Percentiles rank a stretch among this genome's conserved stretches.
These are phyloP conservation scores for Ceratobasidium sp. DNA, from an alignment of 1,284 basidiomycete genomes.

Conservation along the genomic window DNA sequence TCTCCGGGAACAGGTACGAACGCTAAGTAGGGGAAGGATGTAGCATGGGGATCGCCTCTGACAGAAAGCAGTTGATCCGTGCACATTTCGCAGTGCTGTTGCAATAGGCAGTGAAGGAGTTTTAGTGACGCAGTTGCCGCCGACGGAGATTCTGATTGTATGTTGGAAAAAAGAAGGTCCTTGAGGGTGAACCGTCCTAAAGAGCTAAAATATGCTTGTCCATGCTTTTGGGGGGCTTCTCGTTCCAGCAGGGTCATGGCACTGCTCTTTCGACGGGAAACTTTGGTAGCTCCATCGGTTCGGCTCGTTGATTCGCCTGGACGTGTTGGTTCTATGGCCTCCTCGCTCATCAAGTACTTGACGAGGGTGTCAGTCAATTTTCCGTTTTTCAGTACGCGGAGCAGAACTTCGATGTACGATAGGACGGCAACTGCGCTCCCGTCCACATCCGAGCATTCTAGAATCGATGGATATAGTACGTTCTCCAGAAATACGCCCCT, in stretches of 20 bases:
- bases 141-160: slow-evolving; percentile 68
- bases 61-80: slow-evolving; percentile 69
- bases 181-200: slow-evolving; percentile 88
- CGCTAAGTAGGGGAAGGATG: slow-evolving; percentile 71
- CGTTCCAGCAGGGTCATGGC: slow-evolving; percentile 84
- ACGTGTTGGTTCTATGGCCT: slow-evolving; percentile 60
- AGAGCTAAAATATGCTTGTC: slow-evolving; percentile 76
- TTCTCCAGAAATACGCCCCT: slow-evolving; percentile 90
- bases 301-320: slow-evolving; percentile 11
- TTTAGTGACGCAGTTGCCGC: slow-evolving; percentile 78
- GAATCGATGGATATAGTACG: slow-evolving; percentile 88
- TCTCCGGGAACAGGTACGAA: slow-evolving; percentile 50
- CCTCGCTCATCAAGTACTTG: slow-evolving; percentile 81
- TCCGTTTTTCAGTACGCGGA: slow-evolving; percentile 76
- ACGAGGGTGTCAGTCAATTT: slow-evolving; percentile 74
- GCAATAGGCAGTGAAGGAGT: slow-evolving; percentile 75
- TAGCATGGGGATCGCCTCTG: slow-evolving; percentile 71
- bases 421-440: slow-evolving; percentile 95
- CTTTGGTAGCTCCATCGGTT: slow-evolving; percentile 54
- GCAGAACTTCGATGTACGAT: slow-evolving; percentile 92
- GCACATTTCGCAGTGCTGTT: slow-evolving; percentile 71
- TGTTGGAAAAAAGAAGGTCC: slow-evolving; percentile 80
- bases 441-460: slow-evolving; percentile 91
- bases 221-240: slow-evolving; percentile 73
- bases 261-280: slow-evolving; percentile 74